Evolutionary conservation across 1,139 yeast genomes (phyloP).

Genomic region (Geotrichum citri-aurantii): DNA sequence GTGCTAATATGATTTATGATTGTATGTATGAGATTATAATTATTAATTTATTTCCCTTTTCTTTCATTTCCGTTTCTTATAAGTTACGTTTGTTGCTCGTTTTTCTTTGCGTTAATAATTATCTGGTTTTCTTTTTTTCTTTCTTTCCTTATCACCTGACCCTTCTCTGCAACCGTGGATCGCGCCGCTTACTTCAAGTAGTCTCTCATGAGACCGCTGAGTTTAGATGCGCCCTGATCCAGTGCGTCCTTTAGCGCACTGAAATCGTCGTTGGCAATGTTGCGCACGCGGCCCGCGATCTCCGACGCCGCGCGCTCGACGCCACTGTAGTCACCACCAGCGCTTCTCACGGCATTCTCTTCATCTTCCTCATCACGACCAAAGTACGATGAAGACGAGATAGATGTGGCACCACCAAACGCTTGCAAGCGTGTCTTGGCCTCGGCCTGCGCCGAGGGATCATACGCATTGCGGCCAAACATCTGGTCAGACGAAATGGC

Average conservation of each 20-base stretch:
- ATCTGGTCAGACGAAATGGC: constrained; percentile 93
- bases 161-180: neutral
- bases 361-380: constrained; percentile 69
- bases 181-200: constrained; percentile 50
- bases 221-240: constrained; percentile 87
- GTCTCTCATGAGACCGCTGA: constrained; percentile 80
- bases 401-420: constrained; percentile 81
- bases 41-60: no score
- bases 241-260: constrained; percentile 86
- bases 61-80: no score
- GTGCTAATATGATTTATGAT: no score
- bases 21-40: no score
- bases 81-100: no score
- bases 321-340: constrained; percentile 33
- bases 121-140: no score
- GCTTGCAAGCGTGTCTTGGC: constrained; percentile 72
- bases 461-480: constrained; percentile 84
- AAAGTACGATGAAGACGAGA: constrained; percentile 86
- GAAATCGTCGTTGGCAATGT: constrained; percentile 81
- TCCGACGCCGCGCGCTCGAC: constrained; percentile 60
- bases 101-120: neutral
- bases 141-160: neutral
- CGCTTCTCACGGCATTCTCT: constrained; percentile 31
- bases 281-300: constrained; percentile 61
- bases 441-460: constrained; percentile 69